These are phyloP conservation scores for Penicillium palitans DNA, from an alignment of 2,329 filamentous ascomycete genomes.

Conservation along the genomic window DNA sequence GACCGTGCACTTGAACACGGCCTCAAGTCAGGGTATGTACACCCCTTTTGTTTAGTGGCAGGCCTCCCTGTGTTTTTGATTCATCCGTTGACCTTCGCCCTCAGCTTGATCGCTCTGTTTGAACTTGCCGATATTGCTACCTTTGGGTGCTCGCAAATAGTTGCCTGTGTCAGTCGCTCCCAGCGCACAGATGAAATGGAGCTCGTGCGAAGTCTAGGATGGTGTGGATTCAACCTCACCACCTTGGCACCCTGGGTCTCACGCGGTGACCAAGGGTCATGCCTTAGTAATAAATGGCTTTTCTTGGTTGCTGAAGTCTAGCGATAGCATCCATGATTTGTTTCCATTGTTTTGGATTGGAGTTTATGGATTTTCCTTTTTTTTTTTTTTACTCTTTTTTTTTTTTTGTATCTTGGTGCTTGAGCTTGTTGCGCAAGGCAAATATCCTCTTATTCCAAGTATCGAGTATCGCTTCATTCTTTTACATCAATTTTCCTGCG, in stretches of 20 bases:
- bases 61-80: background rate
- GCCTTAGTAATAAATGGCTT: constrained; percentile 76
- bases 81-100: background rate
- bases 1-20: constrained; percentile 69
- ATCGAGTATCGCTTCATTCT: background rate
- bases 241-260: constrained; percentile 72
- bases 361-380: background rate
- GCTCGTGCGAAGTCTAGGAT: constrained; percentile 77
- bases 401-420: background rate
- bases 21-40: constrained; percentile 79
- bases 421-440: background rate
- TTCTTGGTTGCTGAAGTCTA: constrained; percentile 87
- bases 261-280: constrained; percentile 55
- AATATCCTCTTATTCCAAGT: background rate
- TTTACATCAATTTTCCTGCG: background rate
- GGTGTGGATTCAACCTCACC: constrained; percentile 86
- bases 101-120: constrained; percentile 81
- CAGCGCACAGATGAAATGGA: constrained; percentile 63
- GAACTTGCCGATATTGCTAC: constrained; percentile 74
- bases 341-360: background rate
- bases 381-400: background rate
- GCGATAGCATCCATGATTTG: background rate
- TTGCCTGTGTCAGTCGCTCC: constrained; percentile 76
- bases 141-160: constrained; percentile 73
- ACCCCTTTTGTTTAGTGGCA: background rate